Conservation (phyloP, 73 alveolate species). For the Durusdinium trenchii region DNA sequence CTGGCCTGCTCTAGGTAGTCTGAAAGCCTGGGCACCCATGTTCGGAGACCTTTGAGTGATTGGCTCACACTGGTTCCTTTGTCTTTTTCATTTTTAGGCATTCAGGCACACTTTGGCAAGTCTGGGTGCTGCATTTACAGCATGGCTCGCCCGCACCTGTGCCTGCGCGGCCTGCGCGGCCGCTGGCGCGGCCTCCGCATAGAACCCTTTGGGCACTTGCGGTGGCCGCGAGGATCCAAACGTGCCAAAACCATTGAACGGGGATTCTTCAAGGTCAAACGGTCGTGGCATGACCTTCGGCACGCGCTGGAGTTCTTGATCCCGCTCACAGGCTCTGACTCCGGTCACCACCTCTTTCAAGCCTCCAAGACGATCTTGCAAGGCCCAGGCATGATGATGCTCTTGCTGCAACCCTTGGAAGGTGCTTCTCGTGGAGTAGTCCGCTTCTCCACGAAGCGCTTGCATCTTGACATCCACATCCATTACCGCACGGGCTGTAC, state of each 20-base stretch:
- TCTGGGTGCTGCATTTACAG: constrained; percentile 19
- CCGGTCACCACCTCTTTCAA: constrained; percentile 52
- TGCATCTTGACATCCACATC: constrained; percentile 21
- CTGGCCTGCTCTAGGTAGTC: constrained; percentile 75
- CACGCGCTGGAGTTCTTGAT: constrained; percentile 44
- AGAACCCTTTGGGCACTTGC: constrained; percentile 82
- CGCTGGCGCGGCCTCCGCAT: constrained; percentile 23
- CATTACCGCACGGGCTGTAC: constrained; percentile 52
- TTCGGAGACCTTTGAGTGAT: background rate
- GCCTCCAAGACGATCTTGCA: constrained; percentile 70
- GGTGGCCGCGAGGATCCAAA: constrained; percentile 48
- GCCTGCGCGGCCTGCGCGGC: too few relatives aligned
- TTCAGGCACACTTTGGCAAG: background rate
- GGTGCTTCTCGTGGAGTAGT: background rate
- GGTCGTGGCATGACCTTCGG: constrained; percentile 43
- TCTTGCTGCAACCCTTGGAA: constrained; percentile 11
- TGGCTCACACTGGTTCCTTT: background rate
- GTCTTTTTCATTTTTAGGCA: background rate
- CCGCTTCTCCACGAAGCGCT: constrained; percentile 5
- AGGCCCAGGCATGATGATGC: background rate
- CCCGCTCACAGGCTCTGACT: constrained; percentile 63
- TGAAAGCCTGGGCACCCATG: constrained; percentile 49
- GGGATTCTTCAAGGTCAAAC: constrained; percentile 55
- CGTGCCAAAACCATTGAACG: constrained; percentile 58
- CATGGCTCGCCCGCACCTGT: too few relatives aligned